Evolutionary conservation across 768 basidiomycete genomes (phyloP), one percentile per base, ranked within the genome.

Genomic region (Trametes villosa): DNA sequence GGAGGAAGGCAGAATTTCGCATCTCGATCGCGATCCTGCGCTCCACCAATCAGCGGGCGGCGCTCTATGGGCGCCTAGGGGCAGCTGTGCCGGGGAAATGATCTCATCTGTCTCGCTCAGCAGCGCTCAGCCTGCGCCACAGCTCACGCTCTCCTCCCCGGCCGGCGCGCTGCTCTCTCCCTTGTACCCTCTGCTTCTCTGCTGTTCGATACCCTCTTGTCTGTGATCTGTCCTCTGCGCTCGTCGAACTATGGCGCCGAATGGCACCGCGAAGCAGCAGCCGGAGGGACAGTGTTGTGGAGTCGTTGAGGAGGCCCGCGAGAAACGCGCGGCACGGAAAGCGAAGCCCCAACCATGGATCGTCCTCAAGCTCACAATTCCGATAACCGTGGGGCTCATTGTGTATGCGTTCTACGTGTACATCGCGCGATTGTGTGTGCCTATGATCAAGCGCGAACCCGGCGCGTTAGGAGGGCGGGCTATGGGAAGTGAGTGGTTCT

Each of bases 391-490:
- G 22, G 87, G 77, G 0, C 77, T 94, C 58, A 81, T 86, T 60
- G 85, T 74, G 1, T 94, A 93, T 73, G 70, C 86, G 4, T 78
- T 73, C 26, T 96, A 96, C 71, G 93, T 94, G 2, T 93, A 93
- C 69, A 80, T 91, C 26, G 90, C 81, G 0, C 75, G 86, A 54
- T 79, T 94, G 8, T 89, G 87, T 68, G 77, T 85, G 36, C 84
- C 86, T 18, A 89, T 91, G 83, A 81, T 95, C n/a, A 75, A 75
- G 63, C 70, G 77, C 47, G 73, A 75, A 53, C 62, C 64, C 2
- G 68, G 70, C 13, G 82, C 82, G 3, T 73, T 82, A 5, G 85
- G 81, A 6, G 78, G 81, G 27, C 75, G 78, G 63, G 75, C 74
- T 0, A 74, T 81, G 40, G 94, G 91, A 59, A 81, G 93, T 94